Base-by-base conservation (phyloP, 495 filamentous ascomycete genomes). In the Barbatosphaeria neglecta region DNA sequence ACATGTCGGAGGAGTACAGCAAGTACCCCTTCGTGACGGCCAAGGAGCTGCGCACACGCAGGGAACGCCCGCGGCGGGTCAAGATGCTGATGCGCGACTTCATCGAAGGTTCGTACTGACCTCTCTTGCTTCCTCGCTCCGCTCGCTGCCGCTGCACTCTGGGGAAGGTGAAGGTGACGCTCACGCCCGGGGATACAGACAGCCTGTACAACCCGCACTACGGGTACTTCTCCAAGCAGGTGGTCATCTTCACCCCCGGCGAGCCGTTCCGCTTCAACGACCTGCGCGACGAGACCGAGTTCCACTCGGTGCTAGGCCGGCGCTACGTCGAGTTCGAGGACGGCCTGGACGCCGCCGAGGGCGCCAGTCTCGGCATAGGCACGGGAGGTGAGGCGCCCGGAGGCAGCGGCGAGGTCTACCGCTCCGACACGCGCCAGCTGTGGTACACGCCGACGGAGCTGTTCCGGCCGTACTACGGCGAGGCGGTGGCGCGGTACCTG, bases 361-460 rank as follows among this genome's bases (percentile, higher is more conserved):
- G 31, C 31, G 13, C 13, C 2, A n/a, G n/a, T n/a, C n/a, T n/a
- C n/a, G n/a, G n/a, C n/a, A n/a, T n/a, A n/a, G n/a, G n/a, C n/a
- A n/a, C n/a, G n/a, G n/a, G n/a, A n/a, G n/a, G n/a, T n/a, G n/a
- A n/a, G n/a, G n/a, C n/a, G n/a, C n/a, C n/a, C n/a, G n/a, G n/a
- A n/a, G n/a, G n/a, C n/a, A n/a, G n/a, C n/a, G n/a, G n/a, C n/a
- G n/a, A n/a, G n/a, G n/a, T n/a, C n/a, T n/a, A n/a, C n/a, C 58
- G 57, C 39, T 72, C 67, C 10, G 85, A 94, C 54, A 81, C 87
- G 23, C 79, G 92, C 2, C 92, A 99, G 69, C 72, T 99, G 28
- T 99, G 92, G 92, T 94, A 97, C 63, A 99, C 92, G 3, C 92
- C 92, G 1, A 99, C 92, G 0, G 92, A 99, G 65, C 77, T 99